Evolutionary conservation across 2,329 filamentous ascomycete genomes (phyloP), one percentile per base, ranked within the genome.

Genomic region (Epichloe bromicola): DNA sequence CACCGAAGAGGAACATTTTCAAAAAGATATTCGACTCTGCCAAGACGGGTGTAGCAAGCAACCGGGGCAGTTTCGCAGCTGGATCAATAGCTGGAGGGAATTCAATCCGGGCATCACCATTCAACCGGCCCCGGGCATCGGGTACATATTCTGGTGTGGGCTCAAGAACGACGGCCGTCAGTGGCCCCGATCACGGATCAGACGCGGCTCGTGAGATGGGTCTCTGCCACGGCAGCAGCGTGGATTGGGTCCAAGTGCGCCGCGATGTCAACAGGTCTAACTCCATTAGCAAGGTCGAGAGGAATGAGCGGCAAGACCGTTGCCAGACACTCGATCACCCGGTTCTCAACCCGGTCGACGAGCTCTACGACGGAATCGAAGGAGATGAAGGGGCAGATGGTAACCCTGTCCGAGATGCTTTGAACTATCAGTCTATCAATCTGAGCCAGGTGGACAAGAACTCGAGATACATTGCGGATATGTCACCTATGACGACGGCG

Each of bases 221-320:
- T 2, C 66, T 85, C 6, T 76, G 71, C 37, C 58, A 70, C n/a
- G 76, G 72, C 38, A 59, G 70, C 19, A 71, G 70, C 11, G 77
- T 86, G 14, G 91, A 97, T 64, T 98, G 93, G 90, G 89, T 98
- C n/a, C 90, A 97, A 65, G 89, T 97, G 20, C 85, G 93, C 37
- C 82, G 93, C 44, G 94, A 98, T 67, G 85, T 98, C 45, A 97
- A 98, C 66, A 80, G 93, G 37, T 95, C 91, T 3, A 97, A 95
- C 62, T 93, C 91, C 0, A 74, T 96, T 38, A 95, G 90, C 66
- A 84, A 83, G 54, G 93, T 91, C 57, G 93, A 98, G 69, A 79
- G 84, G 19, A 75, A 82, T 39, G 93, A 98, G 63, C 76, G 91
- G 50, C 83, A 80, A 42, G 91, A 98, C 60, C 80, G 91, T 50